Percentiles rank a stretch among this genome's conserved stretches.
phyloP scores from a whole-genome alignment of 1,139 yeast species.

The Pichia sp. region DNA sequence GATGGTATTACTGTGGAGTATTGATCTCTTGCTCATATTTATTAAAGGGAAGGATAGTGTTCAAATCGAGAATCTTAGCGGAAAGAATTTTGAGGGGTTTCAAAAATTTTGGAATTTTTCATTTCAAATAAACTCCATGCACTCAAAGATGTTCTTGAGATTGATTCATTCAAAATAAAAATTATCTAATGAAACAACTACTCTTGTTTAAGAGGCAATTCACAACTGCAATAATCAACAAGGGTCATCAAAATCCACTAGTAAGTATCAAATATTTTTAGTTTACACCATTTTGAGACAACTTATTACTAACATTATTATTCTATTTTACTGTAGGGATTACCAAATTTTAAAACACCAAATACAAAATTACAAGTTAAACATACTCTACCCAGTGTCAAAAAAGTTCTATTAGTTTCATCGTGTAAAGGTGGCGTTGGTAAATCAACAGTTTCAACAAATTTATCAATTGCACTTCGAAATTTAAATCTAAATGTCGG shows the following conservation, averaged over 20 bases:
- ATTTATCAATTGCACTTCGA: conserved; percentile 59
- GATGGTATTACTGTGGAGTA: background rate
- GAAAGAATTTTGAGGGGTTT: background rate
- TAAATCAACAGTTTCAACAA: conserved; percentile 54
- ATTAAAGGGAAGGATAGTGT: background rate
- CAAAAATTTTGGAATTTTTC: background rate
- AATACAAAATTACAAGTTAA: conserved; percentile 51
- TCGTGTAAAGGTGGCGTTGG: conserved; percentile 52
- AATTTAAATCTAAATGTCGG: conserved; percentile 56
- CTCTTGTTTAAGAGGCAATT: background rate
- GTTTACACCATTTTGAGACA: too few species aligned
- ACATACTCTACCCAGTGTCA: conserved; percentile 54
- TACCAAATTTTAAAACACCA: conserved; percentile 43
- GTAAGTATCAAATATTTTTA: background rate
- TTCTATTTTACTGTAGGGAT: conserved; percentile 30
- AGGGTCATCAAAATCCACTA: background rate
- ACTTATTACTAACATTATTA: background rate
- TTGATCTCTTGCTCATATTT: background rate
- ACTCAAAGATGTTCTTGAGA: background rate
- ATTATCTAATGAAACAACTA: background rate
- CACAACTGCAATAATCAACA: background rate
- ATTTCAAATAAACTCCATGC: background rate
- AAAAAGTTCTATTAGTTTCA: conserved; percentile 58
- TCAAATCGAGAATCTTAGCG: background rate
- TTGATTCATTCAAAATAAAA: background rate